Evolutionary conservation across 768 basidiomycete species (phyloP).

Genomic region (Cubamyces lactineus): DNA sequence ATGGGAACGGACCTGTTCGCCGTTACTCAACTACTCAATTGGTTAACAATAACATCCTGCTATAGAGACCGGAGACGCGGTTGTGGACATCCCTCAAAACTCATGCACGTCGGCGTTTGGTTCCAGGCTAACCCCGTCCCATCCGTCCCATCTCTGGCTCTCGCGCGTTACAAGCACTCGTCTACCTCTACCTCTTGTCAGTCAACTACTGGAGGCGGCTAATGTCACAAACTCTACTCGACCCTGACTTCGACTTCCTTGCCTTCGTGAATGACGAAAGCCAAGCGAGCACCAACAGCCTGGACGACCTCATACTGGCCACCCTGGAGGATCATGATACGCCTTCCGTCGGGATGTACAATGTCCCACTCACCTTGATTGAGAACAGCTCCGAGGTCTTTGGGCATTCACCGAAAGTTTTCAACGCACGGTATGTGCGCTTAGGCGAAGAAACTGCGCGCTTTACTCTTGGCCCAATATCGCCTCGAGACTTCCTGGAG

Average conservation of each 20-base stretch:
- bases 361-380: background rate
- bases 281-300: background rate
- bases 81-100: background rate
- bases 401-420: background rate
- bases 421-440: background rate
- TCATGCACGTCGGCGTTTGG: background rate
- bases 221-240: too few species aligned
- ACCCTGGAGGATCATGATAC: background rate
- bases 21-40: background rate
- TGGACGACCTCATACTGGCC: background rate
- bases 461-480: constrained; percentile 4
- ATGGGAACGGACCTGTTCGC: background rate
- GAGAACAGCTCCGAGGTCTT: background rate
- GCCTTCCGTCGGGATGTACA: background rate
- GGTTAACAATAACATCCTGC: background rate
- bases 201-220: too few species aligned
- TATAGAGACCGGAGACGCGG: too few species aligned
- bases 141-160: too few species aligned
- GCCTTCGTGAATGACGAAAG: background rate
- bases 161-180: too few species aligned
- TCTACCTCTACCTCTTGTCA: too few species aligned
- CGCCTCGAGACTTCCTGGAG: constrained; percentile 6
- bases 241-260: too few species aligned
- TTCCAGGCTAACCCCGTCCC: background rate
- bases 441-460: background rate